Base-by-base conservation (phyloP, 148 eudicot genomes). In the Rhododendron molle region DNA sequence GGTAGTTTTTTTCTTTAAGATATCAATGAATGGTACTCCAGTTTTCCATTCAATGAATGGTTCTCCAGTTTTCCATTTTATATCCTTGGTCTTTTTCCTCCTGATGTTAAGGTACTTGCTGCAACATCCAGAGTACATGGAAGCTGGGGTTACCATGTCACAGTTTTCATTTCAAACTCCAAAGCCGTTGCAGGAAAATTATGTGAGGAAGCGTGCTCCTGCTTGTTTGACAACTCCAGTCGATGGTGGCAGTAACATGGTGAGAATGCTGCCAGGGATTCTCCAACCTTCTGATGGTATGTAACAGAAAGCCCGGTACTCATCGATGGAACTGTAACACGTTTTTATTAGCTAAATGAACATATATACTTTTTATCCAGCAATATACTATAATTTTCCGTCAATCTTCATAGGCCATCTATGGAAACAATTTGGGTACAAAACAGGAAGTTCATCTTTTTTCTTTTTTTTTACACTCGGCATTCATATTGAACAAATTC, bases 91-190 rank as follows among this genome's bases (percentile, higher is more conserved):
- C 4, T 82, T 78, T 30, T 65, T 73, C 34, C 49, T 82, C 47
- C 77, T 23, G 81, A 30, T 87, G 56, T 65, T 74, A 87, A 97
- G 99, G 90, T 93, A 90, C 91, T 91, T 97, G 90, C 43, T 77
- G 83, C 91, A 97, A 85, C 93, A 94, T 89, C 96, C 95, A 50
- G 95, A 92, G 85, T 91, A 76, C 73, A 73, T 85, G 71, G 88
- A 85, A 65, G 87, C 91, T 89, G 99, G 98, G 65, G 93, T 91
- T 47, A 89, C 82, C 58, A 21, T 90, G 88, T 90, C 98, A 71
- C 93, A 91, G 83, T 97, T 97, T 91, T 97, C 99, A 46, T 97
- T 95, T 86, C 98, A 92, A 88, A 91, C 83, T 76, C 99, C 99
- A 62, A 94, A 88, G 86, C 99, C 98, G 81, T 87, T 97, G 93